phyloP scores from a whole-genome alignment of 805 yeast genomes.

The Nakazawaea ernobii region DNA sequence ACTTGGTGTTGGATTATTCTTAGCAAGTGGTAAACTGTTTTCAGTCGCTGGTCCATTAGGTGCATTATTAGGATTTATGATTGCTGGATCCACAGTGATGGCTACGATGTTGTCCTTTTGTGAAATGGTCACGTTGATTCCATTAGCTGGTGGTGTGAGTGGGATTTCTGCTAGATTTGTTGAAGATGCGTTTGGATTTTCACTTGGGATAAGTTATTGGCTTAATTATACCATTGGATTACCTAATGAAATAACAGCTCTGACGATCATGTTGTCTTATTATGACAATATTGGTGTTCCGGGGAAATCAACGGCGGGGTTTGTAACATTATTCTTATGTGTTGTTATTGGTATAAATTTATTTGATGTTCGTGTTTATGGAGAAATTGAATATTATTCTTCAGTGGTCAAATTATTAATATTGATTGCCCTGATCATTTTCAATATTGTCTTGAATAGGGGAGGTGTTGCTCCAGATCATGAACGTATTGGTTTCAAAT shows the following conservation, averaged over 20 bases:
- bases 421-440: conserved; percentile 48
- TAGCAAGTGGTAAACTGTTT: conserved; percentile 69
- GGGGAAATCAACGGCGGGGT: conserved; percentile 51
- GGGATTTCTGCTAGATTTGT: conserved; percentile 72
- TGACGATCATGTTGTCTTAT: conserved; percentile 68
- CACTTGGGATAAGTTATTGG: conserved; percentile 73
- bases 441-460: conserved; percentile 59
- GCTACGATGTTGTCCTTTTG: conserved; percentile 72
- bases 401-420: conserved; percentile 54
- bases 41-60: conserved; percentile 77
- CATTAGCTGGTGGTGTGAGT: conserved; percentile 75
- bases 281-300: conserved; percentile 51
- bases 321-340: conserved; percentile 54
- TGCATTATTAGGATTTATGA: conserved; percentile 56
- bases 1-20: conserved; percentile 70
- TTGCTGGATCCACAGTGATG: conserved; percentile 61
- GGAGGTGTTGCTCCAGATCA: conserved; percentile 47
- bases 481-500: conserved; percentile 53
- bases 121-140: conserved; percentile 75
- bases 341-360: conserved; percentile 46
- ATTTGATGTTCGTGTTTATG: conserved; percentile 66
- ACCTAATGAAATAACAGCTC: conserved; percentile 79
- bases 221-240: conserved; percentile 64
- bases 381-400: conserved; percentile 65
- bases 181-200: conserved; percentile 73